Evolutionary conservation across 129 eudicot species (phyloP), one percentile per base, ranked within the genome.

Genomic region (Apium graveolens): DNA sequence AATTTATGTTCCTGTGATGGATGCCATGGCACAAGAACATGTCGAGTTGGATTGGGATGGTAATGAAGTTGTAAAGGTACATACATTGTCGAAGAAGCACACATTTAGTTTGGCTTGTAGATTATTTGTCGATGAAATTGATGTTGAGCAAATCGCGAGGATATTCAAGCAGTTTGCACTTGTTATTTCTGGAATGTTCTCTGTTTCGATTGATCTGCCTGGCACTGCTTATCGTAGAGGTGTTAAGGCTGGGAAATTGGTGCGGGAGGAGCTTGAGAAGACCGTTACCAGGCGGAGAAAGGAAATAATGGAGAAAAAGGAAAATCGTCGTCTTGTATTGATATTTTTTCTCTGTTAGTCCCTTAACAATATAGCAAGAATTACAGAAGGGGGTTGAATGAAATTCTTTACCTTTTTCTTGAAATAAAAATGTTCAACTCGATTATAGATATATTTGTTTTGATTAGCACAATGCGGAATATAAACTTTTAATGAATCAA

Each of bases 161-260:
- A 3, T 85, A 18, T 34, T 78, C 0, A 73, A 76, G 16, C 84
- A 82, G 17, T 85, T 85, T 51, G 21, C 70, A 2, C 65, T 53
- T 2, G 37, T 82, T 1, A 49, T 62, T 8, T 18, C 74, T 4
- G 81, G 88, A 18, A 32, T 85, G 70, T 37, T 79, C 34, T 82
- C 88, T 4, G 11, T 80, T 8, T 86, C 88, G 5, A 75, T 85
- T 21, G 53, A 85, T 82, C 29, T 85, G 10, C 86, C 88, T 0
- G 86, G 88, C 0, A 85, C 79, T 0, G 73, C 86, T 7, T 82
- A 55, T 51, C 49, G 71, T 21, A 70, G 82, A 13, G 88, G 76
- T 6, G 14, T 82, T 17, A 85, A 85, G 29, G 85, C 70, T 0
- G 74, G 81, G 5, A 80, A 76, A 70, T 16, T 79, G 34, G 75